phyloP scores from a whole-genome alignment of 768 basidiomycete genomes.

The Trametes coccinea region DNA sequence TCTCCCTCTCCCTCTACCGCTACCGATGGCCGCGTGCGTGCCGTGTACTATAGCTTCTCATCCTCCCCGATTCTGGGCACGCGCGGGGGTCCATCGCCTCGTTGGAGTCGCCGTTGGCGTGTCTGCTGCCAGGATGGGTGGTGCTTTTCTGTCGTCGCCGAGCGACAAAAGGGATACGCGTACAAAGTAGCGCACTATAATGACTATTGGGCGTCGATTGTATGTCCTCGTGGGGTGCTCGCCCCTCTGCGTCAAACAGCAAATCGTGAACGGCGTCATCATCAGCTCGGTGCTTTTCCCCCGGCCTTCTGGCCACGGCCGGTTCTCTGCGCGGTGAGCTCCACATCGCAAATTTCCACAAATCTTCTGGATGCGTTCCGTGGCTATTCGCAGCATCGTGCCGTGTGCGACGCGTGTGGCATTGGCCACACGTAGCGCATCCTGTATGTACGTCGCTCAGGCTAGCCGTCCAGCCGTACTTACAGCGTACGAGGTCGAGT shows the following conservation, averaged over 20 bases:
- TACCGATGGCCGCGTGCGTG: background rate
- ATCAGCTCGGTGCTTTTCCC: background rate
- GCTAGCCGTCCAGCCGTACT: too few species aligned
- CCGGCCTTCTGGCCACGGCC: background rate
- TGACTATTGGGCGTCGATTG: constrained; percentile 1
- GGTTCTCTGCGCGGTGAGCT: too few species aligned
- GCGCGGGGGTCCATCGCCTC: background rate
- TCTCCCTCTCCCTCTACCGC: background rate
- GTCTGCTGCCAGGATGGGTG: background rate
- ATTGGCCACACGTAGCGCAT: too few species aligned
- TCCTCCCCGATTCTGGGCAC: background rate
- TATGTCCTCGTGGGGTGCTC: background rate
- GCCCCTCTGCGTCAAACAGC: too few species aligned
- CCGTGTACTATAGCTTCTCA: constrained; percentile 9
- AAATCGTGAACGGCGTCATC: too few species aligned
- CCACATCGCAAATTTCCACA: too few species aligned
- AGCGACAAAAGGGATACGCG: constrained; percentile 14
- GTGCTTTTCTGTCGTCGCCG: background rate
- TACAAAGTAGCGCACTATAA: constrained; percentile 10
- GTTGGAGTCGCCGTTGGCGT: background rate
- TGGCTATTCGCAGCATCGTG: too few species aligned
- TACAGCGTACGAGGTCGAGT: too few species aligned
- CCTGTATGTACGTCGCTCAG: too few species aligned
- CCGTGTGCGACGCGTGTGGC: too few species aligned
- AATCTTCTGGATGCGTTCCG: too few species aligned